A percentile compares a stretch with the other conserved stretches of the same genome.
Conservation (phyloP, 805 yeast genomes). For the Ogataea zsoltii region DNA sequence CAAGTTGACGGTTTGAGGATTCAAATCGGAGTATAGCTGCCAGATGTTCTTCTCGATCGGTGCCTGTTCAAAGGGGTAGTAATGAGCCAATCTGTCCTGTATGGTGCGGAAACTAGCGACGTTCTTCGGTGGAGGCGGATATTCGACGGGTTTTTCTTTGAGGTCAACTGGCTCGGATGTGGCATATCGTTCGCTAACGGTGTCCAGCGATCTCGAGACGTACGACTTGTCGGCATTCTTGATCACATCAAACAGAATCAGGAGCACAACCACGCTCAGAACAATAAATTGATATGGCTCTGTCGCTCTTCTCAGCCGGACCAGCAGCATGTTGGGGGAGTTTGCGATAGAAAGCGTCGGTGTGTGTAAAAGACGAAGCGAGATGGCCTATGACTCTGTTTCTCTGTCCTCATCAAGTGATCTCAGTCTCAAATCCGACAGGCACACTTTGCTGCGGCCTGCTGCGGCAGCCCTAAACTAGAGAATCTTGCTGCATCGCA, state of each 20-base stretch:
- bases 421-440: too few relatives aligned
- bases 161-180: too few relatives aligned
- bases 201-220: background rate
- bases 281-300: constrained; percentile 1
- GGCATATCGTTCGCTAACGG: background rate
- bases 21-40: constrained; percentile 14
- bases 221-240: constrained; percentile 3
- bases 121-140: constrained; percentile 6
- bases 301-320: background rate
- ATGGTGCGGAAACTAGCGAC: constrained; percentile 10
- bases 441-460: too few relatives aligned
- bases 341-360: too few relatives aligned
- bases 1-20: constrained; percentile 7
- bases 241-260: constrained; percentile 5
- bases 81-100: constrained; percentile 13
- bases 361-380: too few relatives aligned
- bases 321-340: background rate
- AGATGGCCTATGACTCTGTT: too few relatives aligned
- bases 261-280: constrained; percentile 1
- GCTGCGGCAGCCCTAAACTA: too few relatives aligned
- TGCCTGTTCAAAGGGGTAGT: constrained; percentile 15
- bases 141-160: background rate
- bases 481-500: too few relatives aligned
- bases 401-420: too few relatives aligned
- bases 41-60: constrained; percentile 18